phyloP scores from a whole-genome alignment of 768 basidiomycete species.

The Cystofilobasidium capitatum region DNA sequence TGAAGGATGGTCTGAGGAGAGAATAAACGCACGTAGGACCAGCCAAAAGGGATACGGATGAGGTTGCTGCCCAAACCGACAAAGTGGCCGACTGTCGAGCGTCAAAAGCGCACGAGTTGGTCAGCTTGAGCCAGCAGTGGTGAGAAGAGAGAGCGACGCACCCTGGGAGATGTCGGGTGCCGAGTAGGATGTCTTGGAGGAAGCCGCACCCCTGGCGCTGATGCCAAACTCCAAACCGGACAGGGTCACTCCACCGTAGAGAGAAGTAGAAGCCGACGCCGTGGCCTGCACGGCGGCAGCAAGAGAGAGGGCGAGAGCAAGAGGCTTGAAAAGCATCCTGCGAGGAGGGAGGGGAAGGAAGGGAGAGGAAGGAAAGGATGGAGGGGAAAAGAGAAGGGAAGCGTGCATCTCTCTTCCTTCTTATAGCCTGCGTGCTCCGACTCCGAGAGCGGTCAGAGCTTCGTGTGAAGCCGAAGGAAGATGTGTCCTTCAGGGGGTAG shows the following conservation, averaged over 20 bases:
- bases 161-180: constrained; percentile 13
- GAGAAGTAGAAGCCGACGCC: no score
- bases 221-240: neutral
- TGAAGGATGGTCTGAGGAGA: no score
- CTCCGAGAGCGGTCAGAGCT: no score
- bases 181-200: neutral
- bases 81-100: neutral
- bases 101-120: neutral
- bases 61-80: constrained; percentile 5
- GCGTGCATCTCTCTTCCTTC: neutral
- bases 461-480: no score
- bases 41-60: constrained; percentile 15
- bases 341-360: neutral
- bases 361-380: neutral
- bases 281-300: neutral
- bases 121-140: neutral
- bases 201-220: neutral
- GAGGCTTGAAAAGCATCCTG: constrained; percentile 1
- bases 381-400: neutral
- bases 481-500: no score
- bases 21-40: no score
- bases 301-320: neutral
- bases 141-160: neutral
- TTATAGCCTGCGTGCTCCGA: neutral
- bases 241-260: neutral